Evolutionary conservation across 768 basidiomycete genomes (phyloP).

Genomic region (Paxillus ammoniavirescens): DNA sequence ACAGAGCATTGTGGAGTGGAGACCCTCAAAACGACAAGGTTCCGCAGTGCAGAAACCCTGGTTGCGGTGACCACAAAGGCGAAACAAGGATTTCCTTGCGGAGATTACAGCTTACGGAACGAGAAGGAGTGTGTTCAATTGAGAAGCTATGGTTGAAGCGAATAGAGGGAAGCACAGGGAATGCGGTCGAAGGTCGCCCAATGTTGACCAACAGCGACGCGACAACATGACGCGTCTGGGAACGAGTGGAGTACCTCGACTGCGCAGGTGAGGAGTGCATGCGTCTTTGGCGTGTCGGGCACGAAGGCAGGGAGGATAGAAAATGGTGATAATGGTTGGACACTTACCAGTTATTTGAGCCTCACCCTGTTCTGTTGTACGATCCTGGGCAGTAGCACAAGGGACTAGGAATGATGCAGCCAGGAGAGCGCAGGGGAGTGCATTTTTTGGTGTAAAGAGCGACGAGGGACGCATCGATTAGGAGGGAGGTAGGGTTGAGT

Average conservation of each 20-base stretch:
- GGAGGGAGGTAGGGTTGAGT: background rate
- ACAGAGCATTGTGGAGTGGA: background rate
- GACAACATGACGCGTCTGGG: no score
- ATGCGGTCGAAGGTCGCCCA: no score
- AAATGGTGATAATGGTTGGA: background rate
- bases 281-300: no score
- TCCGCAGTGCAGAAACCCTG: no score
- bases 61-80: no score
- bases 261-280: background rate
- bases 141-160: no score
- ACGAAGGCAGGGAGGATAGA: background rate
- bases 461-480: slow-evolving; percentile 20
- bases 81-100: no score
- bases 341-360: slow-evolving; percentile 36
- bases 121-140: no score
- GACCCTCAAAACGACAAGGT: background rate
- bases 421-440: slow-evolving; percentile 5
- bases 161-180: no score
- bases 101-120: no score
- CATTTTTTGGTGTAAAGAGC: slow-evolving; percentile 10
- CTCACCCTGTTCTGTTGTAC: slow-evolving; percentile 35
- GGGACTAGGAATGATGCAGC: slow-evolving; percentile 2
- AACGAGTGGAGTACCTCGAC: background rate
- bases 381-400: slow-evolving; percentile 22
- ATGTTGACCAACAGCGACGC: no score